A percentile compares a stretch with the other conserved stretches of the same genome.
These are phyloP conservation scores for Lyophyllum atratum DNA, from an alignment of 768 basidiomycete species.

Conservation along the genomic window DNA sequence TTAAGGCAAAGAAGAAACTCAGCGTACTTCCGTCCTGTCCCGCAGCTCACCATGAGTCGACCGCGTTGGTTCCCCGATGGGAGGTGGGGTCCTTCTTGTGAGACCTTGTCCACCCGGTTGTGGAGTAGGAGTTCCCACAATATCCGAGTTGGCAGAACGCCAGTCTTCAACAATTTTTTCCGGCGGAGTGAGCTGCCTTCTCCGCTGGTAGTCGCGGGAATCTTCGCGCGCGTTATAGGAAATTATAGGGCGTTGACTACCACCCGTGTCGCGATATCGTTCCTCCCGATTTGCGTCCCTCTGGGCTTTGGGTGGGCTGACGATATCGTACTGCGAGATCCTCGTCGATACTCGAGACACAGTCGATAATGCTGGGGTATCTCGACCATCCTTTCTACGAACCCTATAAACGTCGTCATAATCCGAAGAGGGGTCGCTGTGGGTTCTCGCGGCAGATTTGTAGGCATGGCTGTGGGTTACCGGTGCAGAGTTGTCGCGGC, in stretches of 20 bases:
- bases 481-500: not conserved
- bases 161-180: conserved; percentile 34
- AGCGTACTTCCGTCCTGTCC: conserved; percentile 5
- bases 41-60: not conserved
- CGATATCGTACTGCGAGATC: conserved; percentile 39
- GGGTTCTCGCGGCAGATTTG: not conserved
- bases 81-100: not conserved
- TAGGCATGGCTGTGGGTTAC: conserved; percentile 9
- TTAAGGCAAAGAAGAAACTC: not conserved
- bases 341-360: conserved; percentile 34
- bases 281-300: not conserved
- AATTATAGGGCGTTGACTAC: not conserved
- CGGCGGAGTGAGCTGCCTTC: conserved; percentile 16
- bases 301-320: conserved; percentile 28
- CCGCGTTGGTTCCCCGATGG: not conserved
- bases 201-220: not conserved
- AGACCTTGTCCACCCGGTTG: not conserved
- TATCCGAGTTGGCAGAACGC: conserved; percentile 29
- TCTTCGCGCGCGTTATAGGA: not conserved
- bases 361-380: conserved; percentile 23
- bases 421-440: not conserved
- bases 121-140: conserved; percentile 16
- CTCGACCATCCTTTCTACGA: conserved; percentile 3
- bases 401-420: conserved; percentile 7
- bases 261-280: not conserved